A percentile compares a stretch with the other conserved stretches of the same genome.
Conservation (phyloP, 805 yeast genomes). For the Candida silvicultrix region DNA sequence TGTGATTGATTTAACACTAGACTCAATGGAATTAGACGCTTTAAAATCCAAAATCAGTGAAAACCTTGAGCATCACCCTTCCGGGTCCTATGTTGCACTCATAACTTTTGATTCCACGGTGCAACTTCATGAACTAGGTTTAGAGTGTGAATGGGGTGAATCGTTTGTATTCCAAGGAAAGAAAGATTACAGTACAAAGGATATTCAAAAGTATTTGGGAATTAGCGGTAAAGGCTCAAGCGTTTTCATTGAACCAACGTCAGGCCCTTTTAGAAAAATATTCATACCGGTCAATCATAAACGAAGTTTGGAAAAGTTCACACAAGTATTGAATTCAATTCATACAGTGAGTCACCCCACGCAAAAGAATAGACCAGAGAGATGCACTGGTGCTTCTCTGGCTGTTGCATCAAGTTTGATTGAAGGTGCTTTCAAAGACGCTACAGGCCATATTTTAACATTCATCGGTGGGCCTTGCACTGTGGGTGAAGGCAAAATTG, state of each 20-base stretch:
- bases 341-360: constrained; percentile 29
- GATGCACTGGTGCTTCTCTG: constrained; percentile 89
- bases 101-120: constrained; percentile 83
- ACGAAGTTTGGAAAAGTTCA: not conserved
- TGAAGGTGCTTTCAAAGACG: constrained; percentile 71
- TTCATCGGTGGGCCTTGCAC: constrained; percentile 95
- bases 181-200: constrained; percentile 54
- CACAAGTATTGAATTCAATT: not conserved
- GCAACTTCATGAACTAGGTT: constrained; percentile 73
- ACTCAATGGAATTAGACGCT: constrained; percentile 70
- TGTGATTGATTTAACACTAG: constrained; percentile 82
- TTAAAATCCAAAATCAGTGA: constrained; percentile 67
- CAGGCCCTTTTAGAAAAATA: constrained; percentile 67
- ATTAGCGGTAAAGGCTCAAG: not conserved
- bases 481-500: constrained; percentile 86
- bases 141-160: constrained; percentile 47
- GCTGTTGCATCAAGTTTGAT: constrained; percentile 73
- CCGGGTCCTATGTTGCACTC: constrained; percentile 75
- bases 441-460: constrained; percentile 78
- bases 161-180: constrained; percentile 79
- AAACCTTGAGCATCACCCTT: constrained; percentile 68
- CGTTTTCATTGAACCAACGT: constrained; percentile 42
- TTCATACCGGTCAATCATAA: constrained; percentile 69
- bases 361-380: constrained; percentile 68
- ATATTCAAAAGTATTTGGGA: constrained; percentile 49